Evolutionary conservation across 306 rosid genomes (phyloP).

Genomic region (Vigna radiata): DNA sequence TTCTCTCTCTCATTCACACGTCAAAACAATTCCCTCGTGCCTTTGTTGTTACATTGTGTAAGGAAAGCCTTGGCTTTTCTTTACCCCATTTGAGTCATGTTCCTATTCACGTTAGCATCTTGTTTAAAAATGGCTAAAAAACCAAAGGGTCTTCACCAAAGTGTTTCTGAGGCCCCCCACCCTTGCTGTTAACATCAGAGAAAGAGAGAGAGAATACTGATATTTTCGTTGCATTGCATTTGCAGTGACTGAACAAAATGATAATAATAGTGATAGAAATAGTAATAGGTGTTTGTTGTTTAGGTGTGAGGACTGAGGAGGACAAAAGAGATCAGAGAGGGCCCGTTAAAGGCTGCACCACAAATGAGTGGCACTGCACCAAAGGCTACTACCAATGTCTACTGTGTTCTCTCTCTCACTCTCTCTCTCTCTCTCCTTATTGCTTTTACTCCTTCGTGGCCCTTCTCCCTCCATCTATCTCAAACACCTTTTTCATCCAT

Average conservation of each 20-base stretch:
- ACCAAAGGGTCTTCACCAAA: conserved; percentile 40
- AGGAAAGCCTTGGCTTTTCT: conserved; percentile 42
- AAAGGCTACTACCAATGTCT: conserved; percentile 34
- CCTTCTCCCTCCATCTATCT: conserved; percentile 48
- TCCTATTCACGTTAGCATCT: conserved; percentile 49
- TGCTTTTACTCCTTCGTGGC: conserved; percentile 49
- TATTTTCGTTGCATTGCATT: conserved; percentile 55
- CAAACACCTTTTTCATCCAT: conserved; percentile 35
- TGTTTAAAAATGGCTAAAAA: conserved; percentile 54
- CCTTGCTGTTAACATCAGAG: conserved; percentile 63
- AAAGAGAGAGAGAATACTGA: conserved; percentile 62
- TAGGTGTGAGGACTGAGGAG: conserved; percentile 41
- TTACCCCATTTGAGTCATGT: conserved; percentile 43
- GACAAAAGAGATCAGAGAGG: conserved; percentile 66
- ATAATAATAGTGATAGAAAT: conserved; percentile 31
- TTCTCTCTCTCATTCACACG: conserved; percentile 40
- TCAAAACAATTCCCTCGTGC: conserved; percentile 39
- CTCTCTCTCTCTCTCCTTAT: conserved; percentile 15
- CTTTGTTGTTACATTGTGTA: conserved; percentile 50
- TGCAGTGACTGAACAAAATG: conserved; percentile 45
- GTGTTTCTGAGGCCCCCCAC: conserved; percentile 49
- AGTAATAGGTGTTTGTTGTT: not conserved
- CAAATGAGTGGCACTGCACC: conserved; percentile 73
- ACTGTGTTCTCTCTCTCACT: conserved; percentile 12
- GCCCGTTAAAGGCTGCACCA: conserved; percentile 80